These are phyloP conservation scores for Fusarium sacchari DNA, from an alignment of 2,329 filamentous ascomycete genomes.

Conservation along the genomic window DNA sequence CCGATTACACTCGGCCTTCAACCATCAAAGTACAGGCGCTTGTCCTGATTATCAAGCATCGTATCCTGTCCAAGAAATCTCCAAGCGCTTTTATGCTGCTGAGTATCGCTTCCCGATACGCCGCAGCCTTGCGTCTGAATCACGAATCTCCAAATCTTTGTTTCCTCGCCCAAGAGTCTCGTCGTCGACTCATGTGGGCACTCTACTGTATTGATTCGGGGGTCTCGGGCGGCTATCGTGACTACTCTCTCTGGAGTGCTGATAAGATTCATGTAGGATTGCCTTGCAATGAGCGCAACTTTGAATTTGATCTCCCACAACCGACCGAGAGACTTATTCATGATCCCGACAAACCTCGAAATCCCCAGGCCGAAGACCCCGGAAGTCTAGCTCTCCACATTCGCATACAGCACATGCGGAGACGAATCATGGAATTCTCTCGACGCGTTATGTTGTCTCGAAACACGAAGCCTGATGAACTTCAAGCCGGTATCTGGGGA, in stretches of 20 bases:
- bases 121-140: constrained; percentile 55
- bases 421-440: constrained; percentile 64
- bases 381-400: constrained; percentile 67
- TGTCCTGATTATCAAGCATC: constrained; percentile 57
- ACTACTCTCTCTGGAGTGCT: constrained; percentile 56
- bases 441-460: constrained; percentile 53
- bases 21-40: constrained; percentile 65
- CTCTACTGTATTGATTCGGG: constrained; percentile 56
- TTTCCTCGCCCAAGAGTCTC: constrained; percentile 55
- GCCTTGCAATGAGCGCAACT: constrained; percentile 57
- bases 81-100: constrained; percentile 58
- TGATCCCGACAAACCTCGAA: constrained; percentile 52
- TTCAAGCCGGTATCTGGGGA: constrained; percentile 56
- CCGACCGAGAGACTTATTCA: constrained; percentile 62
- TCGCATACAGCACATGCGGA: constrained; percentile 64
- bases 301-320: constrained; percentile 68
- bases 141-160: constrained; percentile 54
- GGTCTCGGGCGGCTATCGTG: constrained; percentile 55
- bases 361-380: constrained; percentile 58
- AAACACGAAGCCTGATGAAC: constrained; percentile 55
- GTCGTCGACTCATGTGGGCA: constrained; percentile 57
- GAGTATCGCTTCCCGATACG: constrained; percentile 55
- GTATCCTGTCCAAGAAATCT: constrained; percentile 56
- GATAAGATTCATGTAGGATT: constrained; percentile 55
- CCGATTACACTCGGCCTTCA: constrained; percentile 64